Evolutionary conservation across 75 land plant genomes (phyloP).

Genomic region (Sequoiadendron giganteum): DNA sequence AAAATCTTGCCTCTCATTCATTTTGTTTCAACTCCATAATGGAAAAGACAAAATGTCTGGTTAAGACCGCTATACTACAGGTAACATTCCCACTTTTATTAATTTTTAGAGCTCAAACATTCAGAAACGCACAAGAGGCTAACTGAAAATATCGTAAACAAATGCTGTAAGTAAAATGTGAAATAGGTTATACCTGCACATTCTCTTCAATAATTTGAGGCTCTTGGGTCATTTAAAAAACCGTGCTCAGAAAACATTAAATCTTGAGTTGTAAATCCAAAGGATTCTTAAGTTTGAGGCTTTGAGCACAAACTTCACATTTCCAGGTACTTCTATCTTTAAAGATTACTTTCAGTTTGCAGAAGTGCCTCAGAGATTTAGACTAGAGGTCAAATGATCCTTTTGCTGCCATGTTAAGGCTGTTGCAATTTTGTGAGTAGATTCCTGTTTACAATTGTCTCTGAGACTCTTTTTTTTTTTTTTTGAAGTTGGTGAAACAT

Average conservation of each 20-base stretch:
- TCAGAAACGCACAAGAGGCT: background rate
- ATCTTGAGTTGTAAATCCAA: background rate
- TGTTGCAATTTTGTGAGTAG: background rate
- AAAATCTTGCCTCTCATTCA: background rate
- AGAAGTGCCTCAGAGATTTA: background rate
- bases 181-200: background rate
- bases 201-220: background rate
- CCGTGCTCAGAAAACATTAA: background rate
- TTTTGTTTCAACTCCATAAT: background rate
- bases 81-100: background rate
- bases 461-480: background rate
- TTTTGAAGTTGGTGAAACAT: background rate
- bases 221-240: background rate
- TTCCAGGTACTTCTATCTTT: no score
- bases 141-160: background rate
- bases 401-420: background rate
- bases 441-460: background rate
- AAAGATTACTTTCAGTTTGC: background rate
- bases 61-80: background rate
- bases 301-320: background rate
- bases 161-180: background rate
- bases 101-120: background rate
- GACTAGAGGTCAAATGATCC: background rate
- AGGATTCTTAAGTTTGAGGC: background rate
- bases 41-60: background rate